Base-by-base conservation (phyloP, 257 asterid species). In the Thymus quinquecostatus region DNA sequence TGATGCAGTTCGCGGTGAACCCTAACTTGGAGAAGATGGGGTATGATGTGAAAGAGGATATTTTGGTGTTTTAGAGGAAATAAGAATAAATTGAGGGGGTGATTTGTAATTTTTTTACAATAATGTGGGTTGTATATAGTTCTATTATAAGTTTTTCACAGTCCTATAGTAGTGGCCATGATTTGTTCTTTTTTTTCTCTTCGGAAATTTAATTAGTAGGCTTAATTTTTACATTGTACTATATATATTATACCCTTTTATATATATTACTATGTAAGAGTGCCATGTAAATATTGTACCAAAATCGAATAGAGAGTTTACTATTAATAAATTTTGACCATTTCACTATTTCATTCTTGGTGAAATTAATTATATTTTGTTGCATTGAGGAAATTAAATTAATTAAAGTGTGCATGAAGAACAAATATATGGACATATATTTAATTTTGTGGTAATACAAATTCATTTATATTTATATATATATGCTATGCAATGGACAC, bases 21-120 rank as follows among this genome's bases (percentile, higher is more conserved):
- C 95, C 96, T 0, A 94, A 86, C 75, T 81, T 94, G 93, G 99
- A 91, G 88, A 94, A 85, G 87, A 85, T 94, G 90, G 99, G 97
- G 5, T 94, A 86, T 60, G 82, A 89, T 72, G 68, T 84, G 2
- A 88, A 88, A 86, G 93, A 91, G 21, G 71, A 84, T 67, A 72
- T 94, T 10, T 72, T 94, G 88, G 81, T 87, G 57, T 94, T 94
- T 74, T 94, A 79, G 78, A 69, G 48, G 48, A 21, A 41, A 56
- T 29, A 30, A 7, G 48, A 34, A 62, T 44, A 60, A 54, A 38
- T 38, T 4, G 28, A 30, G 68, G 70, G 70, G 63, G 49, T 48
- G 29, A 48, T 63, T 72, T 5, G 8, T 32, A 68, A 69, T 45
- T 51, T 47, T 47, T 59, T 67, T 30, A 1, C 6, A n/a, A 10